phyloP scores from a whole-genome alignment of 495 filamentous ascomycete species.

The Podospora tetraspora region DNA sequence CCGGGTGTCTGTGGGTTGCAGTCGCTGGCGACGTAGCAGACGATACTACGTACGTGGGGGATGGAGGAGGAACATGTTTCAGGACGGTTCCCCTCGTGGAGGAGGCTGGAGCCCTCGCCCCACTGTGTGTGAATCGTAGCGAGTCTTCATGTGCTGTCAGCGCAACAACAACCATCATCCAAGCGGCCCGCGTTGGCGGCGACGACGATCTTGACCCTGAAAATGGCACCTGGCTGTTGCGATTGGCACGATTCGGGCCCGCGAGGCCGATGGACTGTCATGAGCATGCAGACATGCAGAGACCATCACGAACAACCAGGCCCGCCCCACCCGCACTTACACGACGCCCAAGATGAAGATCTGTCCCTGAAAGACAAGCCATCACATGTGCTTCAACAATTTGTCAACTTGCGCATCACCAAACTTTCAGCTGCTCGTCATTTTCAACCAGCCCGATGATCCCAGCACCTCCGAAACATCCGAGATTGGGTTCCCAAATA shows the following conservation, averaged over 20 bases:
- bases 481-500: not conserved
- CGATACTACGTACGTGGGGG: not conserved
- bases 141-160: not conserved
- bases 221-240: not conserved
- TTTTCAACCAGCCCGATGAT: not conserved
- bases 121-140: not conserved
- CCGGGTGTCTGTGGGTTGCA: conserved; percentile 6
- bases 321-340: not conserved
- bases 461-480: not conserved
- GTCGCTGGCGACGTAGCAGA: not conserved
- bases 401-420: not conserved
- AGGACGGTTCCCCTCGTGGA: not conserved
- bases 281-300: not conserved
- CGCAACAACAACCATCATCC: not conserved
- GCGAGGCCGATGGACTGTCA: not conserved
- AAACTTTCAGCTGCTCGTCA: not conserved
- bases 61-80: not conserved
- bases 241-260: not conserved
- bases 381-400: not conserved
- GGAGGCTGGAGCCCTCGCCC: not conserved
- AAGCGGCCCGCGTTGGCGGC: not conserved
- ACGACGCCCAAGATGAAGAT: not conserved
- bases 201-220: not conserved
- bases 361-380: not conserved
- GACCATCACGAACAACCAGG: not conserved